Evolutionary conservation across 192 early-diverging fungal species (phyloP).

Genomic region (Chytriomyces confervae): DNA sequence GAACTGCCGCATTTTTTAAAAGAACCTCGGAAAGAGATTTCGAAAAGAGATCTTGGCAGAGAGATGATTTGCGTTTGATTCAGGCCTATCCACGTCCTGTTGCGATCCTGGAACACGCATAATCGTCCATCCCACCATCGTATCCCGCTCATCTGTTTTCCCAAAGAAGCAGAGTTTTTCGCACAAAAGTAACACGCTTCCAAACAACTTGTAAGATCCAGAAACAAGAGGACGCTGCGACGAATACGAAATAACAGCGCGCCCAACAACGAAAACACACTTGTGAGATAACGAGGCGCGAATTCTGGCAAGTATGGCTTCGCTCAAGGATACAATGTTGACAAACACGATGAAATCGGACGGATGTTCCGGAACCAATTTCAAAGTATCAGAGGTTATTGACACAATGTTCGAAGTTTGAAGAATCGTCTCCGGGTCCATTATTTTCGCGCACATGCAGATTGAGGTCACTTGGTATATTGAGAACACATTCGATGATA

Average conservation of each 20-base stretch:
- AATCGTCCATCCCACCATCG: conserved; percentile 12
- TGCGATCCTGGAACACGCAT: neutral
- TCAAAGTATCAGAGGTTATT: no score
- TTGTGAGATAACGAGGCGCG: conserved; percentile 43
- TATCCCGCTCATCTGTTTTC: conserved; percentile 16
- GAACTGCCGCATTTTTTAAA: no score
- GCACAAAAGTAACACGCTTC: conserved; percentile 44
- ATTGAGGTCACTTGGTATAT: conserved; percentile 47
- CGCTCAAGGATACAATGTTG: conserved; percentile 70
- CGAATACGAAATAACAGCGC: no score
- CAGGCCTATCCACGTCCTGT: neutral
- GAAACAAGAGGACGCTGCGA: conserved; percentile 68
- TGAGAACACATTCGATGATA: conserved; percentile 49
- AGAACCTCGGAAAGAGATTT: no score
- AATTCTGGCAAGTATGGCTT: conserved; percentile 53
- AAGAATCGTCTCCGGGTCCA: conserved; percentile 17
- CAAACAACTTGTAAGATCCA: conserved; percentile 75
- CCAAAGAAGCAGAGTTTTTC: no score
- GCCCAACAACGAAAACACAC: conserved; percentile 68
- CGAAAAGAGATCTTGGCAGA: no score
- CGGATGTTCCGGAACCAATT: no score
- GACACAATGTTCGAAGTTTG: conserved; percentile 28
- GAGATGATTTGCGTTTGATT: conserved; percentile 36
- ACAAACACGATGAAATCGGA: no score
- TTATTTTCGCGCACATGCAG: no score